Evolutionary conservation across 2,329 filamentous ascomycete genomes (phyloP), one percentile per base, ranked within the genome.

Genomic region (Colletotrichum sojae): DNA sequence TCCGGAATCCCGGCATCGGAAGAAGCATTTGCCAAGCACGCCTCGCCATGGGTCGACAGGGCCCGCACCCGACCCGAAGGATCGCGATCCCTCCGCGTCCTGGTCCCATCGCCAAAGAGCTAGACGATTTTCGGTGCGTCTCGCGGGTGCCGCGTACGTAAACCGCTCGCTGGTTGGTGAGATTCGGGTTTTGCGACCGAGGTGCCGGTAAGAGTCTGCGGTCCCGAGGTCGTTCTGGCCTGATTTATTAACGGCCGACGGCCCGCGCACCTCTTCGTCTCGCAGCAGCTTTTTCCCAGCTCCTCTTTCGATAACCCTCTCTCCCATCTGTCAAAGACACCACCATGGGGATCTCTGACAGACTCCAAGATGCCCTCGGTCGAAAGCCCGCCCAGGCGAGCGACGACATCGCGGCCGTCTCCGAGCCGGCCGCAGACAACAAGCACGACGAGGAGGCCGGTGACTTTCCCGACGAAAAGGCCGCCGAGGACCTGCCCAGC

Each of bases 401-500:
- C 36, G 56, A 59, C n/a, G 45, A 59, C 20, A 49, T 59, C 18
- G n/a, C 48, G 12, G 22, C 45, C 0, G 45, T 10, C 6, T 16
- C 43, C 12, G 45, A n/a, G 3, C 25, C 45, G 18, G 6, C 8
- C 0, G 31, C 31, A 36, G n/a, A 49, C n/a, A 18, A 22, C 9
- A 10, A 48, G 1, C 31, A 13, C 36, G 45, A 18, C 0, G 36
- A 13, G n/a, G 56, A 59, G 15, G 45, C 25, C 16, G 45, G 36
- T 6, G 45, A 59, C 1, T 12, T 59, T 3, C 45, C 56, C 3
- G 57, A 67, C 27, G 65, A 68, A 43, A 63, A 68, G 40, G 16
- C 31, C 6, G 46, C 48, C 6, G 55, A 68, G 25, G 65, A 65
- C 12, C 20, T 70, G 1, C 57, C 67, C 13, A 64, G 67, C 1